Percentiles rank a stretch among this genome's conserved stretches.
Conservation (phyloP, 768 basidiomycete genomes). For the Suillus sp. region DNA sequence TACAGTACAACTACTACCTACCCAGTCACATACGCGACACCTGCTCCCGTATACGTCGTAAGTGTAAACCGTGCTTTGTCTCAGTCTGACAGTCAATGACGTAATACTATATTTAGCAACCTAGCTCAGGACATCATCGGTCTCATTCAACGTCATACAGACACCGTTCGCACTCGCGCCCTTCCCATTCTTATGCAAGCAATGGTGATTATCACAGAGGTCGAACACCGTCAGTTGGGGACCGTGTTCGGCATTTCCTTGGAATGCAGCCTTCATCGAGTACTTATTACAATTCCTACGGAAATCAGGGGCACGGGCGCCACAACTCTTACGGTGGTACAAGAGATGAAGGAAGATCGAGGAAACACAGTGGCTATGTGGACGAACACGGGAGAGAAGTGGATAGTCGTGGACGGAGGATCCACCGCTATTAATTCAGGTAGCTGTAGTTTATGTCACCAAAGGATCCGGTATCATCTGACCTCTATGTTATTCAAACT, state of each 20-base stretch:
- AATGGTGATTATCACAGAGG: conserved; percentile 12
- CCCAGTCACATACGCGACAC: conserved; percentile 16
- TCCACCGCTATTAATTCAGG: not conserved
- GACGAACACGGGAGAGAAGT: conserved; percentile 33
- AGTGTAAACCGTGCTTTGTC: conserved; percentile 9
- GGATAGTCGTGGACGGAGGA: conserved; percentile 23
- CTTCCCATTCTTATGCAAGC: conserved; percentile 14
- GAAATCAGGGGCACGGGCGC: conserved; percentile 23
- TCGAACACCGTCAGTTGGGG: conserved; percentile 32
- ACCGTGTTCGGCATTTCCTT: conserved; percentile 42
- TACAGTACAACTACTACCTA: conserved; percentile 4
- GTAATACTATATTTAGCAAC: conserved; percentile 18
- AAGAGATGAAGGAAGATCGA: conserved; percentile 20
- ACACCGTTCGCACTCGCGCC: conserved; percentile 10
- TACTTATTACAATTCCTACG: conserved; percentile 17
- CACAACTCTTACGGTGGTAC: conserved; percentile 29
- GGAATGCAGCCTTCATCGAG: conserved; percentile 28
- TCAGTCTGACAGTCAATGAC: conserved; percentile 1
- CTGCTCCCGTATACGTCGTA: conserved; percentile 17
- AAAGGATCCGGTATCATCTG: not conserved
- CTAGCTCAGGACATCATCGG: conserved; percentile 23
- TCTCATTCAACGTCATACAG: conserved; percentile 24
- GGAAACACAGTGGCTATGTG: conserved; percentile 15
- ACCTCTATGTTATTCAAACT: not conserved
- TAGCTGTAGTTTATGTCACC: not conserved